Percentiles rank a stretch among this genome's conserved stretches.
Conservation (phyloP, 768 basidiomycete genomes). For the Suillus subalutaceus region DNA sequence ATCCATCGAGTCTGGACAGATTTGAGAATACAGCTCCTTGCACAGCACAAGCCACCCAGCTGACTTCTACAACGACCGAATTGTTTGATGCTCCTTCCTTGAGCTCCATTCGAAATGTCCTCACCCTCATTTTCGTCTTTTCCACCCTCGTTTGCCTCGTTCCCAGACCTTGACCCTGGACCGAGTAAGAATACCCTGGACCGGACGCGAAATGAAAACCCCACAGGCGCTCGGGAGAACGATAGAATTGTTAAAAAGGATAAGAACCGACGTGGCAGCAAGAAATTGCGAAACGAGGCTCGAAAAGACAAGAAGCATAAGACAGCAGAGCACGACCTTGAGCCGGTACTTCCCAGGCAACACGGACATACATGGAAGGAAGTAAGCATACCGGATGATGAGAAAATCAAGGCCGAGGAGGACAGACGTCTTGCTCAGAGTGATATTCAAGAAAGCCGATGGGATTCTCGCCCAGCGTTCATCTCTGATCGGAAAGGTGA, state of each 20-base stretch:
- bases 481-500: slow-evolving; percentile 74
- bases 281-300: slow-evolving; percentile 21
- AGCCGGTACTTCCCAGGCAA: slow-evolving; percentile 29
- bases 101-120: slow-evolving; percentile 36
- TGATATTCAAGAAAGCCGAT: slow-evolving; percentile 23
- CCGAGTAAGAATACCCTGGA: slow-evolving; percentile 35
- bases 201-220: slow-evolving; percentile 19
- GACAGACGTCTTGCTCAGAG: slow-evolving; percentile 32
- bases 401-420: slow-evolving; percentile 36
- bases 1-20: background rate
- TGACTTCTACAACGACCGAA: slow-evolving; percentile 4
- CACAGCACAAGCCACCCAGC: background rate
- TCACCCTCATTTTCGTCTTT: slow-evolving; percentile 64
- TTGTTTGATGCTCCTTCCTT: background rate
- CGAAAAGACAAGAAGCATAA: slow-evolving; percentile 34
- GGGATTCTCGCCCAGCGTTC: slow-evolving; percentile 41
- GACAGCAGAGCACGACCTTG: slow-evolving; percentile 33
- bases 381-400: slow-evolving; percentile 29
- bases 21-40: slow-evolving; percentile 1
- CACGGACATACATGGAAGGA: slow-evolving; percentile 17
- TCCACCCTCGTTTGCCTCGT: slow-evolving; percentile 69
- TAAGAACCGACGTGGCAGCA: slow-evolving; percentile 22
- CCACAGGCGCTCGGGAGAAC: slow-evolving; percentile 14
- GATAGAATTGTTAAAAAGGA: slow-evolving; percentile 21
- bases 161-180: slow-evolving; percentile 61